phyloP scores from a whole-genome alignment of 1,284 basidiomycete species.

The Coniferiporia sulphurascens region DNA sequence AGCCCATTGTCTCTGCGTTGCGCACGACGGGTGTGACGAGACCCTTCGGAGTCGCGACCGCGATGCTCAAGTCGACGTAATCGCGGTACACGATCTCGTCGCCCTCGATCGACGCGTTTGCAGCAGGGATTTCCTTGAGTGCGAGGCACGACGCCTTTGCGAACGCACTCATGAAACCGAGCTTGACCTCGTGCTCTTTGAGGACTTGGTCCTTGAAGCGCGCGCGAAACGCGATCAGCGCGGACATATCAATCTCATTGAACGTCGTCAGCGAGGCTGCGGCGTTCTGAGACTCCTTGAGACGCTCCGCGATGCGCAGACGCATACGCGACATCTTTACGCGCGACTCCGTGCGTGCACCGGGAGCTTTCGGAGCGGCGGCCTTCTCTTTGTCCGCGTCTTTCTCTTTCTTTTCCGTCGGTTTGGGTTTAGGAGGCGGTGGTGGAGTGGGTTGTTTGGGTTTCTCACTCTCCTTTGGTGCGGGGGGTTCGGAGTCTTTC shows the following conservation, averaged over 20 bases:
- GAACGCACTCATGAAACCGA: conserved; percentile 99
- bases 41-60: conserved; percentile 96
- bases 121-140: conserved; percentile 88
- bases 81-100: conserved; percentile 96
- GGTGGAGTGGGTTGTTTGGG: conserved; percentile 8
- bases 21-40: conserved; percentile 95
- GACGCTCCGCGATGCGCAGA: conserved; percentile 91
- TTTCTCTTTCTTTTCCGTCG: conserved; percentile 25
- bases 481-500: conserved; percentile 41
- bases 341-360: conserved; percentile 80
- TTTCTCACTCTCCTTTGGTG: conserved; percentile 32
- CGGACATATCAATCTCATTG: conserved; percentile 99
- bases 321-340: conserved; percentile 99
- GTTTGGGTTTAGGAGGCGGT: conserved; percentile 24
- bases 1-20: conserved; percentile 83
- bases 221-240: conserved; percentile 89
- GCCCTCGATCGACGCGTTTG: conserved; percentile 94
- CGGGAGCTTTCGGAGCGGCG: conserved; percentile 37
- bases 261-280: conserved; percentile 97
- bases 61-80: conserved; percentile 91
- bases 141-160: conserved; percentile 85
- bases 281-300: conserved; percentile 98
- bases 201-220: conserved; percentile 93
- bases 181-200: conserved; percentile 93
- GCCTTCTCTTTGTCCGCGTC: conserved; percentile 26